Base-by-base conservation (phyloP, 139 green algal species). In the Haematococcus sp. region DNA sequence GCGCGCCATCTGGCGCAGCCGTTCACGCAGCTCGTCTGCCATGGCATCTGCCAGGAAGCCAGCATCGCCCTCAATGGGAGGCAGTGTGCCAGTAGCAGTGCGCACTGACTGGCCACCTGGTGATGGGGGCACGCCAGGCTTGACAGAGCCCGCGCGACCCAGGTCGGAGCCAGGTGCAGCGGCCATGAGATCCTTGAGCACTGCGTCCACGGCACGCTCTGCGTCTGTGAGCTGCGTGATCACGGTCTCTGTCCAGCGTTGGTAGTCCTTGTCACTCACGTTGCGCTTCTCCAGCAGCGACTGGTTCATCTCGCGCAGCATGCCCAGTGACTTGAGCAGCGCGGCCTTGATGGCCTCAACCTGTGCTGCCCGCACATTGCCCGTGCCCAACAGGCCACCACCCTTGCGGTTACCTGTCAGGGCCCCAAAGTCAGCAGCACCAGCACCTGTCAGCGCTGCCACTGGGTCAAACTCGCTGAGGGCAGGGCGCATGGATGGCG, bases 401-500 rank as follows among this genome's bases (percentile, higher is more conserved):
- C 61, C n/a, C 25, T 34, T 7, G 25, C 25, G 59, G 25, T 66
- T 73, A 20, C 22, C 40, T 19, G 40, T 71, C 22, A 77, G 63
- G 17, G 46, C 63, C 1, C 25, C 64, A 60, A 33, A 61, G 4
- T 64, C 71, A 63, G 28, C 67, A 46, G 20, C 40, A 11, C 40
- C 40, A 7, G 40, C 4, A 15, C 71, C 51, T 19, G 49, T 49
- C 33, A 75, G 28, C 4, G 44, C 49, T 3, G 71, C 54, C 46
- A 70, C 31, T 25, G 74, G 40, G 33, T 84, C 67, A 17, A 87
- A 78, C 75, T 90, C 85, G 23, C 70, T 75, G 13, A 90, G 82
- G 0, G 71, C 74, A 28, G 84, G 84, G 7, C 85, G 72, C 82
- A 90, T 90, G 75, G 75, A 82, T 63, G 84, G 78, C 16, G 85